Evolutionary conservation across 257 asterid species (phyloP), one percentile per base, ranked within the genome.

Genomic region (Cruciata laevipes): DNA sequence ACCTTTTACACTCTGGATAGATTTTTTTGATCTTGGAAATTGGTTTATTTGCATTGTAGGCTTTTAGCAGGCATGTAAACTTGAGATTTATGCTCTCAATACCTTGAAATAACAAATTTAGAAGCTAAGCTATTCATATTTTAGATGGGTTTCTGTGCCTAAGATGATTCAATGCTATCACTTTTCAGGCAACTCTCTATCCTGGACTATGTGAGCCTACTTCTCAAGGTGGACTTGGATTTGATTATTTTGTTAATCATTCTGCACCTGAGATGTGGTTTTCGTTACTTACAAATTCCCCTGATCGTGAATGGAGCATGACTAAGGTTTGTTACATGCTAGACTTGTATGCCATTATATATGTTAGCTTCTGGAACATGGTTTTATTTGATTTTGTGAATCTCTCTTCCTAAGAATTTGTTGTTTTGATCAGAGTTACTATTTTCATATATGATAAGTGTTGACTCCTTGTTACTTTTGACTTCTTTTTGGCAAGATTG

Each of bases 151-250:
- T 58, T 64, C 20, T 69, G 64, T 61, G 57, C 56, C 27, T 66
- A 51, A 63, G 60, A 10, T 73, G 27, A 74, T 67, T 74, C 63
- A 44, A 64, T 74, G 67, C 64, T 74, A 63, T 71, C 72, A 65
- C 70, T 83, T 37, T 69, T 70, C 75, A 93, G 99, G 90, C 78
- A 72, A 88, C 99, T 21, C 87, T 86, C 55, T 93, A 88, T 84
- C 99, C 99, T 8, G 99, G 99, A 80, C 89, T 93, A 12, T 86
- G 94, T 33, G 95, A 93, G 79, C 87, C 95, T 61, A 79, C 84
- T 76, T 81, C 95, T 61, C 97, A 88, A 82, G 99, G 97, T 77
- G 96, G 99, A 81, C 67, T 93, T 80, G 99, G 99, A 75, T 93
- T 90, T 81, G 97, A 90, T 83, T 93, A 78, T 76, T 86, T 80